phyloP scores from a whole-genome alignment of 805 yeast genomes.

The Novakomyces olei region DNA sequence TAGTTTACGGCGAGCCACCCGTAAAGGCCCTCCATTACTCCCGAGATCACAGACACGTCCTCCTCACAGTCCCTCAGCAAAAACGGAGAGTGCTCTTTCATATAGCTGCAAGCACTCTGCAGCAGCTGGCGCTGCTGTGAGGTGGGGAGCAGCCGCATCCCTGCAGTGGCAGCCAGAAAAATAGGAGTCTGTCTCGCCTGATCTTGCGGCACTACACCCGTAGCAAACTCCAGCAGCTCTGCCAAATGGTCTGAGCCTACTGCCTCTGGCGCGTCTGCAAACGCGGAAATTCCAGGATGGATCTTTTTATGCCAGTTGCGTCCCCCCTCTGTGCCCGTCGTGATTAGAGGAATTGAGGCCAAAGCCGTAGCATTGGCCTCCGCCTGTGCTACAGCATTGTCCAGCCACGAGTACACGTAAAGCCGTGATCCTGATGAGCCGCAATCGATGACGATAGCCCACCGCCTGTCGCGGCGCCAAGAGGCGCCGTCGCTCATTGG shows the following conservation, averaged over 20 bases:
- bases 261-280: slow-evolving; percentile 24
- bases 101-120: slow-evolving; percentile 33
- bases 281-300: slow-evolving; percentile 71
- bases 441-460: slow-evolving; percentile 80
- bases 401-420: slow-evolving; percentile 64
- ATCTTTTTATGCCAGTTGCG: slow-evolving; percentile 46
- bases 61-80: slow-evolving; percentile 33
- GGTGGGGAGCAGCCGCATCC: slow-evolving; percentile 61
- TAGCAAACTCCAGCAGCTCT: slow-evolving; percentile 45
- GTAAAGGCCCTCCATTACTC: slow-evolving; percentile 80
- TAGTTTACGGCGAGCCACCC: slow-evolving; percentile 92
- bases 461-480: too few species aligned
- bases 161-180: slow-evolving; percentile 87
- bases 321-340: slow-evolving; percentile 22
- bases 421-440: slow-evolving; percentile 90
- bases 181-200: slow-evolving; percentile 53
- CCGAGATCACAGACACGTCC: slow-evolving; percentile 73
- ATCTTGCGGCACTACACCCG: slow-evolving; percentile 40
- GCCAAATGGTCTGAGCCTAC: slow-evolving; percentile 56
- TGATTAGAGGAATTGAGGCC: slow-evolving; percentile 44
- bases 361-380: slow-evolving; percentile 14
- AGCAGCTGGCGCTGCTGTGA: slow-evolving; percentile 32
- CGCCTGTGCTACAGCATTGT: slow-evolving; percentile 16
- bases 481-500: too few species aligned
- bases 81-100: slow-evolving; percentile 36